Percentiles rank a stretch among this genome's conserved stretches.
Conservation (phyloP, 306 rosid genomes). For the Cotoneaster glaucophyllus region DNA sequence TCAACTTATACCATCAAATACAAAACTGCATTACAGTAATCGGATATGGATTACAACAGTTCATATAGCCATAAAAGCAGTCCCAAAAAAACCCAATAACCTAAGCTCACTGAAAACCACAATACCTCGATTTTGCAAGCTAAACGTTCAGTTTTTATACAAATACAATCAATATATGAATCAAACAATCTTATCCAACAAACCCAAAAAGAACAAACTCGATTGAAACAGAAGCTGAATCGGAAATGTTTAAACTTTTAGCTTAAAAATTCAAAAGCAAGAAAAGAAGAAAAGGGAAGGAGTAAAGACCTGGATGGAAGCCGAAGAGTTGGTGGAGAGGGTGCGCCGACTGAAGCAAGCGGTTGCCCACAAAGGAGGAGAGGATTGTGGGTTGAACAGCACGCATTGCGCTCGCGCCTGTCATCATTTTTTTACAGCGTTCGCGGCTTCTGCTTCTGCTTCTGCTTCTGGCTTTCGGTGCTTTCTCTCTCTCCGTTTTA, state of each 20-base stretch:
- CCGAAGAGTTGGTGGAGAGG: conserved; percentile 49
- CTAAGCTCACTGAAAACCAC: not conserved
- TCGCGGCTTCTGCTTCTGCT: not conserved
- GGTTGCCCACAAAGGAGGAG: conserved; percentile 40
- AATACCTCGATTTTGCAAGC: not conserved
- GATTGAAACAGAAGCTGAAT: not conserved
- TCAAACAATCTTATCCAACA: not conserved
- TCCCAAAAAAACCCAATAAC: not conserved
- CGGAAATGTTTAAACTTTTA: not conserved
- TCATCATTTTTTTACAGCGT: conserved; percentile 16
- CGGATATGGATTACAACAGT: not conserved
- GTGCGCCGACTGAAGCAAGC: conserved; percentile 35
- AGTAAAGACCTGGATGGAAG: conserved; percentile 41
- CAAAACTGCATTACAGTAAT: not conserved
- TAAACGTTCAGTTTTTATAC: not conserved
- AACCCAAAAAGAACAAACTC: not conserved
- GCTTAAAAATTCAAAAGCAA: not conserved
- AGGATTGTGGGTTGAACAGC: conserved; percentile 32
- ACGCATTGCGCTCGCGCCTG: conserved; percentile 29
- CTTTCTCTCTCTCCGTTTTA: not conserved
- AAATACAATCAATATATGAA: not conserved
- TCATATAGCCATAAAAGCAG: not conserved
- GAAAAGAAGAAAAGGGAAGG: not conserved
- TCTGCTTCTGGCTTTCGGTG: not conserved
- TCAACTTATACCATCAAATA: not conserved